Conservation (phyloP, 805 yeast genomes). For the Saccharomyces mikatae region DNA sequence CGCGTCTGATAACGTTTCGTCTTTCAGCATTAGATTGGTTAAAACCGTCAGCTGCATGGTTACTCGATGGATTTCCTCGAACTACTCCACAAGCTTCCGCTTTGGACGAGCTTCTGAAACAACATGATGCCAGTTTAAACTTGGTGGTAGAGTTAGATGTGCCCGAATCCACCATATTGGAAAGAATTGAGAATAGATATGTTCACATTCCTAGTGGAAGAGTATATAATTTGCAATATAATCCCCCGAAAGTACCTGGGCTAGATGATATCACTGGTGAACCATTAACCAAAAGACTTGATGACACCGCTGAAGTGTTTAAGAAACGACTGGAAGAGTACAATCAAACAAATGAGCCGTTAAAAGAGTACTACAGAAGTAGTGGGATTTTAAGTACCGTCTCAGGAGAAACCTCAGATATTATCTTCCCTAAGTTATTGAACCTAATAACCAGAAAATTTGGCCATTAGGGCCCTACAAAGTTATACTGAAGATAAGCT, state of each 20-base stretch:
- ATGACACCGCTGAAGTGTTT: constrained; percentile 73
- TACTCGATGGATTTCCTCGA: constrained; percentile 90
- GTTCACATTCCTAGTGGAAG: constrained; percentile 81
- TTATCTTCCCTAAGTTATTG: constrained; percentile 65
- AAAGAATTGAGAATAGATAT: constrained; percentile 78
- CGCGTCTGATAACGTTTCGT: constrained; percentile 46
- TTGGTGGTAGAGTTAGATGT: constrained; percentile 82
- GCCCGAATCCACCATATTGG: constrained; percentile 73
- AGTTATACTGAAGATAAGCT: no score
- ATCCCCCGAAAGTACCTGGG: constrained; percentile 79
- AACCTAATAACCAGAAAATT: constrained; percentile 32
- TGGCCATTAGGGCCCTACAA: constrained; percentile 1
- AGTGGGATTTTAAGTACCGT: constrained; percentile 47
- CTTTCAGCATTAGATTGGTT: constrained; percentile 27
- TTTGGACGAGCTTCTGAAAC: constrained; percentile 39
- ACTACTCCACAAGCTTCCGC: constrained; percentile 63
- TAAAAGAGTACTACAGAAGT: constrained; percentile 51
- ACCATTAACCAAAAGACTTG: constrained; percentile 67
- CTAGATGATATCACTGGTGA: constrained; percentile 88
- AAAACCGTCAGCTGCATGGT: constrained; percentile 45
- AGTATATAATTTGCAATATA: constrained; percentile 76
- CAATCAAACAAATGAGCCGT: constrained; percentile 49
- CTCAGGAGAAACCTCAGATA: constrained; percentile 74
- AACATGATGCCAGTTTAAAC: constrained; percentile 42
- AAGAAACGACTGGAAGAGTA: constrained; percentile 58